Evolutionary conservation across 768 basidiomycete species (phyloP).

Genomic region (Pisolithus marmoratus): DNA sequence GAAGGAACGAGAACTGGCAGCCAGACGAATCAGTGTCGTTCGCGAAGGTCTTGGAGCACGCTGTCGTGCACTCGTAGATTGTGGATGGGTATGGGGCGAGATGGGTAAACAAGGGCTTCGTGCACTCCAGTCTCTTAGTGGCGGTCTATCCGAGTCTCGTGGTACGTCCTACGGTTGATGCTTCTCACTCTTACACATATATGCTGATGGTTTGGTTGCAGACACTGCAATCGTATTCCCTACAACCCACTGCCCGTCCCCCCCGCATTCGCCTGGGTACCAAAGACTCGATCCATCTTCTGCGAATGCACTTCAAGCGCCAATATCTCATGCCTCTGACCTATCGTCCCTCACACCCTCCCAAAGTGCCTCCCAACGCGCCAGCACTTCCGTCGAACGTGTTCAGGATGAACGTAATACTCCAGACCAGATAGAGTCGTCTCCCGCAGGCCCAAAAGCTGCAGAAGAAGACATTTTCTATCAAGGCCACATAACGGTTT

Average conservation of each 20-base stretch:
- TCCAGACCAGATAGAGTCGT: constrained; percentile 5
- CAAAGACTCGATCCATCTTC: constrained; percentile 7
- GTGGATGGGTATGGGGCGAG: constrained; percentile 63
- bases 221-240: constrained; percentile 1
- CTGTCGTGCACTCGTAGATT: constrained; percentile 61
- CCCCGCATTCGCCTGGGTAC: background rate
- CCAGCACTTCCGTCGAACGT: constrained; percentile 12
- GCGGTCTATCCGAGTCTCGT: background rate
- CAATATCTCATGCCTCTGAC: constrained; percentile 39
- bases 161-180: background rate
- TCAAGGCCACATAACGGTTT: constrained; percentile 10
- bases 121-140: constrained; percentile 15
- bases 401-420: constrained; percentile 10
- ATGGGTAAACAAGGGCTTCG: constrained; percentile 56
- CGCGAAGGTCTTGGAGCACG: constrained; percentile 58
- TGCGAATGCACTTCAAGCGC: constrained; percentile 10
- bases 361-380: constrained; percentile 63
- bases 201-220: background rate
- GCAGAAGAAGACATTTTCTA: constrained; percentile 1
- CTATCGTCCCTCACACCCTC: constrained; percentile 69
- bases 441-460: background rate
- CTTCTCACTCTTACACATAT: background rate
- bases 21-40: constrained; percentile 47
- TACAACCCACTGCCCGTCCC: constrained; percentile 1
- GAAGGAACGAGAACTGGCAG: constrained; percentile 62